Evolutionary conservation across 345 rosid genomes (phyloP).

Genomic region (Heritiera fomes): DNA sequence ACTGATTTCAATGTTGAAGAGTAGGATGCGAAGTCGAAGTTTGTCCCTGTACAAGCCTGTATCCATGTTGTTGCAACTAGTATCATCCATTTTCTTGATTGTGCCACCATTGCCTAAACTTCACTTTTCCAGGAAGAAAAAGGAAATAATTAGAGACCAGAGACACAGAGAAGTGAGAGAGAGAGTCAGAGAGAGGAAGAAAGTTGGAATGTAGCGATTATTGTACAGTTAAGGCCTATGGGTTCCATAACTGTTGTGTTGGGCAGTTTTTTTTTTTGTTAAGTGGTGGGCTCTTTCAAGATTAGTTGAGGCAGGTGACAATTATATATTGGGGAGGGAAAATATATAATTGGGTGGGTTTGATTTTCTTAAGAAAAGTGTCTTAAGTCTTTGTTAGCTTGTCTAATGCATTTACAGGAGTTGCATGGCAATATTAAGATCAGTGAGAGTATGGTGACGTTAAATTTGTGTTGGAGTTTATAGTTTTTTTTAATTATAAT

Average conservation of each 20-base stretch:
- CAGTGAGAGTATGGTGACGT: not conserved
- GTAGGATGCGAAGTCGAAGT: constrained; percentile 79
- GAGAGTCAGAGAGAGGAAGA: not conserved
- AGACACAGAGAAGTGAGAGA: not conserved
- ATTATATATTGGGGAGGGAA: not conserved
- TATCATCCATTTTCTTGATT: constrained; percentile 69
- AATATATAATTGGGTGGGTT: not conserved
- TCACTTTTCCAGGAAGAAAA: not conserved
- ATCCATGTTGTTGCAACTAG: constrained; percentile 69
- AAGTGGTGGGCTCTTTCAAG: not conserved
- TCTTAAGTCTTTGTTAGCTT: no score
- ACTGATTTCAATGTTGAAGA: constrained; percentile 58
- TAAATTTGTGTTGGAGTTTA: no score
- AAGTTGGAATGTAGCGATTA: not conserved
- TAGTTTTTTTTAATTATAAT: no score
- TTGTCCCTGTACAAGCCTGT: constrained; percentile 81
- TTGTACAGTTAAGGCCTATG: not conserved
- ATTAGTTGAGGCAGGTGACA: not conserved
- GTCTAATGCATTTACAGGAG: no score
- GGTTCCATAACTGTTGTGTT: not conserved
- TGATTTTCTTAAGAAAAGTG: not conserved
- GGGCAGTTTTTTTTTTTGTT: not conserved
- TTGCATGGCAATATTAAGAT: not conserved
- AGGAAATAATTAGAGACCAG: not conserved
- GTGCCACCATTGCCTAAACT: constrained; percentile 40